phyloP scores from a whole-genome alignment of 1,284 basidiomycete species.

The Peniophora sp. region DNA sequence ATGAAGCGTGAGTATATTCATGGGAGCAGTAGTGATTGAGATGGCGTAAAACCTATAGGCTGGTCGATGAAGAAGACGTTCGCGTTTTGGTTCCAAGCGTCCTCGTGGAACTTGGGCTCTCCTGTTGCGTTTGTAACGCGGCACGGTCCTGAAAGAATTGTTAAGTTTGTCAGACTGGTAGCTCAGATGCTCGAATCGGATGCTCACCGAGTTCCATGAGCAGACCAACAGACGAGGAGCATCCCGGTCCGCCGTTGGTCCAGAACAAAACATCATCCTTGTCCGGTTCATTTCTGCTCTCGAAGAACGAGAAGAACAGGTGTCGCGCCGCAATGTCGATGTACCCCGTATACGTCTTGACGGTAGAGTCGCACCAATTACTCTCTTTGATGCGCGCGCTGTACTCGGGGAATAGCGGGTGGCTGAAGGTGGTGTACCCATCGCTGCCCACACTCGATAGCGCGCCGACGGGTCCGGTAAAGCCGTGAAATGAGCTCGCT shows the following conservation, averaged over 20 bases:
- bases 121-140: constrained; percentile 21
- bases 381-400: constrained; percentile 12
- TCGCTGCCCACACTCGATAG: constrained; percentile 4
- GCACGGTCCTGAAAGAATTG: constrained; percentile 19
- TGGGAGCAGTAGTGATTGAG: too few species aligned
- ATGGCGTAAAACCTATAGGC: constrained; percentile 57
- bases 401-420: constrained; percentile 10
- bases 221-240: constrained; percentile 46
- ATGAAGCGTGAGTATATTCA: too few species aligned
- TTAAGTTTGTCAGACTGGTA: too few species aligned
- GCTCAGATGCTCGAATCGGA: constrained; percentile 15
- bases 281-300: constrained; percentile 29
- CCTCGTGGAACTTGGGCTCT: constrained; percentile 44
- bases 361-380: constrained; percentile 12
- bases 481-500: too few species aligned
- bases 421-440: constrained; percentile 11
- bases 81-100: constrained; percentile 50
- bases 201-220: constrained; percentile 55
- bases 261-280: constrained; percentile 54
- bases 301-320: constrained; percentile 45
- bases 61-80: constrained; percentile 59
- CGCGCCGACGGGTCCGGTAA: constrained; percentile 5
- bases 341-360: constrained; percentile 40
- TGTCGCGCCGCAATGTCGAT: constrained; percentile 50
- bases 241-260: constrained; percentile 49